phyloP scores from a whole-genome alignment of 1,284 basidiomycete species.

The Cryptococcus neoformans region DNA sequence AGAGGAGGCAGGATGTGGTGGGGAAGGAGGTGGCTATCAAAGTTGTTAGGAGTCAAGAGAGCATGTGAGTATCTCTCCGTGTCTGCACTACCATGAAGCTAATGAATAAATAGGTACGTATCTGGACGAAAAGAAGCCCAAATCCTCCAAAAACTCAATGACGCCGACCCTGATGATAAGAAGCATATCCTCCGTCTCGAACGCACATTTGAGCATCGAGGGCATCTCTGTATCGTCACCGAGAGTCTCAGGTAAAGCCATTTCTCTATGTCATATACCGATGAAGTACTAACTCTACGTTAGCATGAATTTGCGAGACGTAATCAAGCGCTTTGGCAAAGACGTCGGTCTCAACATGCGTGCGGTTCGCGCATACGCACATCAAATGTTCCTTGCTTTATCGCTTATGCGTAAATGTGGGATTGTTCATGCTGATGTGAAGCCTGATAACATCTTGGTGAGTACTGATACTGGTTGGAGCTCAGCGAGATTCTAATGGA shows the following conservation, averaged over 20 bases:
- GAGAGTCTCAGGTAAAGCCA: slow-evolving; percentile 77
- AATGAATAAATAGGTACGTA: slow-evolving; percentile 65
- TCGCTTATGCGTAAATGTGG: slow-evolving; percentile 81
- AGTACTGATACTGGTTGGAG: slow-evolving; percentile 32
- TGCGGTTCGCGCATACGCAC: slow-evolving; percentile 95
- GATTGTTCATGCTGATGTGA: slow-evolving; percentile 98
- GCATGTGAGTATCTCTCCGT: slow-evolving; percentile 65
- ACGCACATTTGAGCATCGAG: slow-evolving; percentile 92
- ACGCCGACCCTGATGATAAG: slow-evolving; percentile 93
- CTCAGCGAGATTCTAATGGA: slow-evolving; percentile 5
- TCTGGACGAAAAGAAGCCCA: slow-evolving; percentile 90
- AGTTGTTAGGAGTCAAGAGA: slow-evolving; percentile 92
- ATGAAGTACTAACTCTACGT: slow-evolving; percentile 6
- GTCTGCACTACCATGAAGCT: neutral
- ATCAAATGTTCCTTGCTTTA: slow-evolving; percentile 89
- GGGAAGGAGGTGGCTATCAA: slow-evolving; percentile 93
- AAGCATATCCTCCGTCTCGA: slow-evolving; percentile 91
- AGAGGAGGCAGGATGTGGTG: slow-evolving; percentile 53
- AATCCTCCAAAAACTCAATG: slow-evolving; percentile 79
- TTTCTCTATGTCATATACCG: neutral
- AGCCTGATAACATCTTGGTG: slow-evolving; percentile 93
- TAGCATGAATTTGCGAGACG: slow-evolving; percentile 97
- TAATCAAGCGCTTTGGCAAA: slow-evolving; percentile 98
- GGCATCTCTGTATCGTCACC: slow-evolving; percentile 95
- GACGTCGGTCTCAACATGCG: slow-evolving; percentile 94